phyloP scores from a whole-genome alignment of 1,139 yeast genomes.

The Candida freyschussii region DNA sequence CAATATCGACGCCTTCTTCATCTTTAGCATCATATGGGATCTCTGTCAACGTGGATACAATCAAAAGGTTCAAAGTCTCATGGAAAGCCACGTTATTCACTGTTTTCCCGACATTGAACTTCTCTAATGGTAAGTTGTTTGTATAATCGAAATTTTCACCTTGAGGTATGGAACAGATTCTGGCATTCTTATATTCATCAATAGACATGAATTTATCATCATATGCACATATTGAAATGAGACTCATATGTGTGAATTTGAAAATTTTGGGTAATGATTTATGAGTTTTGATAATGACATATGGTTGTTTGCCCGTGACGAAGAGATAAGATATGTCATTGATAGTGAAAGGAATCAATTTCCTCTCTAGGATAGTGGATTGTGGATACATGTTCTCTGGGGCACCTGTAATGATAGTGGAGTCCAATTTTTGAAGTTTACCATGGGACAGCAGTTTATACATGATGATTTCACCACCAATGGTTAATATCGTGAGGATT shows the following conservation, averaged over 20 bases:
- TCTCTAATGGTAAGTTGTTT: conserved; percentile 59
- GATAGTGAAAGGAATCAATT: conserved; percentile 55
- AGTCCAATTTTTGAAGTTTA: conserved; percentile 23
- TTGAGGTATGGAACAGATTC: conserved; percentile 57
- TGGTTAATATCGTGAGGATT: conserved; percentile 64
- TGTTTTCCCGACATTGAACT: conserved; percentile 54
- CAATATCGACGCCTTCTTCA: conserved; percentile 66
- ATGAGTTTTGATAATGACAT: conserved; percentile 57
- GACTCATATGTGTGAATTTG: conserved; percentile 60
- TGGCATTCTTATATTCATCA: conserved; percentile 66
- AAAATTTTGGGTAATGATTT: conserved; percentile 65
- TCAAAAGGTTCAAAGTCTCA: conserved; percentile 58
- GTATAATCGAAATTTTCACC: conserved; percentile 44
- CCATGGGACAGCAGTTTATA: conserved; percentile 49
- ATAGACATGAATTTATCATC: conserved; percentile 61
- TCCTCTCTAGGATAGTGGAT: conserved; percentile 67
- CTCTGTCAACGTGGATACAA: conserved; percentile 58
- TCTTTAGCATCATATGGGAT: conserved; percentile 65
- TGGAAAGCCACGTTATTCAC: conserved; percentile 69
- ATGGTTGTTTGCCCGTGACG: conserved; percentile 74
- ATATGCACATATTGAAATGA: conserved; percentile 51
- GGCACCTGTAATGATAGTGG: conserved; percentile 61
- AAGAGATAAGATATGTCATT: conserved; percentile 59
- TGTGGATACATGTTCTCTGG: conserved; percentile 69
- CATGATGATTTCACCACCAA: conserved; percentile 72